These are phyloP conservation scores for Paecilomyces niveus DNA, from an alignment of 2,329 filamentous ascomycete genomes.

Conservation along the genomic window DNA sequence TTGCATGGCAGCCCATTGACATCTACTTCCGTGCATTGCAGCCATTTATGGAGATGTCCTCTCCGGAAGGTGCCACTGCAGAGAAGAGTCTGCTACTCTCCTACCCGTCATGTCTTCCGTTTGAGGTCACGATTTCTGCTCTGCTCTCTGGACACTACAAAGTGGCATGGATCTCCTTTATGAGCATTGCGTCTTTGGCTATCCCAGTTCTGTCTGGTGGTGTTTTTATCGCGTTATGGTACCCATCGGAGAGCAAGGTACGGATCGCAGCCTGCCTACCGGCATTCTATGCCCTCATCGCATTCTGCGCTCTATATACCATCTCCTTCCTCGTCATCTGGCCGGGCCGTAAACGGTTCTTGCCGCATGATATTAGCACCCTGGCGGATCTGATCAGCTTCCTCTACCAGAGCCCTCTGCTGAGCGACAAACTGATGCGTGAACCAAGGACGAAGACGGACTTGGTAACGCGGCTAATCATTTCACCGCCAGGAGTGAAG, in stretches of 20 bases:
- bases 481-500: slow-evolving; percentile 33
- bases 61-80: slow-evolving; percentile 45
- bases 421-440: slow-evolving; percentile 66
- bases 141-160: slow-evolving; percentile 50
- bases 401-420: slow-evolving; percentile 63
- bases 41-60: slow-evolving; percentile 50
- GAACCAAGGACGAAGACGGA: slow-evolving; percentile 60
- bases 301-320: slow-evolving; percentile 63
- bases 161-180: slow-evolving; percentile 49
- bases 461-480: slow-evolving; percentile 62
- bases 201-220: slow-evolving; percentile 55
- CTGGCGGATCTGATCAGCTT: slow-evolving; percentile 74
- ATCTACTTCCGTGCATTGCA: slow-evolving; percentile 53
- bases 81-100: slow-evolving; percentile 51
- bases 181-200: slow-evolving; percentile 45
- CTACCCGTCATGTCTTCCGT: slow-evolving; percentile 48
- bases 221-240: slow-evolving; percentile 57
- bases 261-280: slow-evolving; percentile 66
- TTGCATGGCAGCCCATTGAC: slow-evolving; percentile 54
- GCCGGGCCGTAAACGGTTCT: slow-evolving; percentile 53
- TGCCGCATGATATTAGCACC: slow-evolving; percentile 67
- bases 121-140: slow-evolving; percentile 47
- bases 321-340: slow-evolving; percentile 56
- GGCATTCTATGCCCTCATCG: slow-evolving; percentile 65
- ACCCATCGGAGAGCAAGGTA: slow-evolving; percentile 36